These are phyloP conservation scores for Kalanchoe fedtschenkoi DNA, from an alignment of 164 flowering plant species.

Conservation along the genomic window DNA sequence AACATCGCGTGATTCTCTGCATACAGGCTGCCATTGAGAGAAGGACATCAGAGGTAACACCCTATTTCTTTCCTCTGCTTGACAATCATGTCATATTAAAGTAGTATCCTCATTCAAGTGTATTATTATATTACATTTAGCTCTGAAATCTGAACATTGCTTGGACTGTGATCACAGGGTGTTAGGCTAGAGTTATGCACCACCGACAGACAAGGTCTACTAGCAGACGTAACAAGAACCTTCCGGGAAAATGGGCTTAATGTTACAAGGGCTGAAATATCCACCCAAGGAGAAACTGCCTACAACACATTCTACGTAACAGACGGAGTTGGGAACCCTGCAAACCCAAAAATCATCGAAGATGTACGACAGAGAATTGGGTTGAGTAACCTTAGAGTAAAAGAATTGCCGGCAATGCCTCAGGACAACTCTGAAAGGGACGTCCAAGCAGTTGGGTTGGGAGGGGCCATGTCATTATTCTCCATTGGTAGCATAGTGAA, in stretches of 20 bases:
- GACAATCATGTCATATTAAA: neutral
- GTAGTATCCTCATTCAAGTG: neutral
- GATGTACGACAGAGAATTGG: slow-evolving; percentile 57
- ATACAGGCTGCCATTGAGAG: slow-evolving; percentile 64
- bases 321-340: slow-evolving; percentile 45
- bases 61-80: neutral
- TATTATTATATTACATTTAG: neutral
- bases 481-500: slow-evolving; percentile 78
- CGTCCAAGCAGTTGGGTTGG: slow-evolving; percentile 32
- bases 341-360: slow-evolving; percentile 57
- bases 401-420: slow-evolving; percentile 42
- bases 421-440: slow-evolving; percentile 21
- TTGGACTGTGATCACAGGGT: slow-evolving; percentile 27
- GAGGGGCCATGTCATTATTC: slow-evolving; percentile 49
- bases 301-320: slow-evolving; percentile 61
- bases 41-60: slow-evolving; percentile 59
- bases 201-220: slow-evolving; percentile 44
- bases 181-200: slow-evolving; percentile 48
- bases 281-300: slow-evolving; percentile 45
- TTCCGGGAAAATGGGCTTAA: slow-evolving; percentile 89
- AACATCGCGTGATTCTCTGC: slow-evolving; percentile 60
- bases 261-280: slow-evolving; percentile 79
- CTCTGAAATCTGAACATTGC: neutral
- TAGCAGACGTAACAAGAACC: slow-evolving; percentile 77
- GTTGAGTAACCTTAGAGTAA: slow-evolving; percentile 43